A percentile compares a stretch with the other conserved stretches of the same genome.
These are phyloP conservation scores for Kodamaea restingae DNA, from an alignment of 805 yeast species.

Conservation along the genomic window DNA sequence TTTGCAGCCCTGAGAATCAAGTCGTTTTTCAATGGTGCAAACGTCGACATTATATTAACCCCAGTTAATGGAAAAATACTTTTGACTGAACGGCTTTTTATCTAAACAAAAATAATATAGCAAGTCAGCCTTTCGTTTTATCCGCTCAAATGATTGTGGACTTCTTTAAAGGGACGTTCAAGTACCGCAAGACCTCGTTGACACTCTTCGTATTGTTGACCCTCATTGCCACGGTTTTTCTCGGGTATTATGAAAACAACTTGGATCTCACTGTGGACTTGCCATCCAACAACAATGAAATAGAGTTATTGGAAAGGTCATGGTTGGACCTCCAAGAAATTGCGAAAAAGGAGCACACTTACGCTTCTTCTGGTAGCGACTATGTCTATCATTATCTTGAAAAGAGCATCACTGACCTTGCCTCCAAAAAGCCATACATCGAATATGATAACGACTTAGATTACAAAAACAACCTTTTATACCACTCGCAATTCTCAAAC, in stretches of 20 bases:
- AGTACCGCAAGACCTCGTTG: slow-evolving; percentile 71
- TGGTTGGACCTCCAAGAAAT: slow-evolving; percentile 76
- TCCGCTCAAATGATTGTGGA: slow-evolving; percentile 18
- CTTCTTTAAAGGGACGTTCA: slow-evolving; percentile 47
- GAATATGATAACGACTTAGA: slow-evolving; percentile 41
- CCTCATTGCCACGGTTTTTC: slow-evolving; percentile 35
- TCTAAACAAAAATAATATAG: slow-evolving; percentile 1
- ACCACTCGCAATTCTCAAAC: slow-evolving; percentile 29
- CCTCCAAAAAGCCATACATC: slow-evolving; percentile 21
- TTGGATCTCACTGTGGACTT: slow-evolving; percentile 35
- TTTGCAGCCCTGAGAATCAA: slow-evolving; percentile 86
- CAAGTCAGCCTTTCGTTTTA: not conserved
- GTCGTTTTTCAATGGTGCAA: slow-evolving; percentile 83
- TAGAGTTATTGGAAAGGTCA: slow-evolving; percentile 35
- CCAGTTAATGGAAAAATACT: not conserved
- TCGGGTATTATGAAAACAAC: slow-evolving; percentile 38
- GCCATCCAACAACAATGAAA: slow-evolving; percentile 41
- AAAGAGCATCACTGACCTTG: slow-evolving; percentile 32
- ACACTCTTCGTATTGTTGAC: slow-evolving; percentile 53
- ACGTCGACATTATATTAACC: slow-evolving; percentile 32
- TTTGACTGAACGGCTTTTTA: not conserved
- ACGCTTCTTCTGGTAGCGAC: slow-evolving; percentile 72
- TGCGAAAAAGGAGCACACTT: slow-evolving; percentile 69
- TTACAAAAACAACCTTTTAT: slow-evolving; percentile 45
- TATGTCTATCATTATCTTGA: slow-evolving; percentile 65